phyloP scores from a whole-genome alignment of 352 stramenopile species.

The Phytophthora syringae region DNA sequence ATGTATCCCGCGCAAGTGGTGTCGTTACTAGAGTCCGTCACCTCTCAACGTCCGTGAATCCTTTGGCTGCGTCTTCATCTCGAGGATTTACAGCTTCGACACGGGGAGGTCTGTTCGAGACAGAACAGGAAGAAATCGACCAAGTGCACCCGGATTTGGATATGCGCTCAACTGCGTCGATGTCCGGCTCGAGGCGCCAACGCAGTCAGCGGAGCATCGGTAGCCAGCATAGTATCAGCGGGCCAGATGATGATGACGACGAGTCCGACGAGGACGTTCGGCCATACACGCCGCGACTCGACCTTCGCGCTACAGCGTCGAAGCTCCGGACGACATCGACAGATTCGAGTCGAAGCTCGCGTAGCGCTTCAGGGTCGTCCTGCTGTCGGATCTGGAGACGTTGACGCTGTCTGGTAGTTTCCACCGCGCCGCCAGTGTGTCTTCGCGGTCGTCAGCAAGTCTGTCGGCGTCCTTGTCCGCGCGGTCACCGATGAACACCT shows the following conservation, averaged over 20 bases:
- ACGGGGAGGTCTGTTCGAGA: slow-evolving; percentile 20
- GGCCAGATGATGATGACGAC: slow-evolving; percentile 32
- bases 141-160: slow-evolving; percentile 34
- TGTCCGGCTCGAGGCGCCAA: slow-evolving; percentile 26
- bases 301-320: slow-evolving; percentile 29
- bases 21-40: slow-evolving; percentile 22
- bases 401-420: slow-evolving; percentile 70
- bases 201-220: slow-evolving; percentile 32
- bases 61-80: slow-evolving; percentile 31
- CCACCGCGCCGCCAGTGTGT: slow-evolving; percentile 35
- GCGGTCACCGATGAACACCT: slow-evolving; percentile 15
- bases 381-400: slow-evolving; percentile 71
- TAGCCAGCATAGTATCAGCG: slow-evolving; percentile 30
- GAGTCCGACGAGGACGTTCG: slow-evolving; percentile 29
- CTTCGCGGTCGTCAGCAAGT: slow-evolving; percentile 26
- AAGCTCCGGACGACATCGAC: slow-evolving; percentile 58
- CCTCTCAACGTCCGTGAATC: slow-evolving; percentile 33
- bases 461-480: slow-evolving; percentile 18
- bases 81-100: slow-evolving; percentile 16
- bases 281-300: slow-evolving; percentile 16
- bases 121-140: slow-evolving; percentile 38
- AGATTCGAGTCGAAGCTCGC: slow-evolving; percentile 43
- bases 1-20: not conserved
- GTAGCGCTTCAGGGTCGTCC: slow-evolving; percentile 53
- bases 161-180: slow-evolving; percentile 27